Base-by-base conservation (phyloP, 2,329 filamentous ascomycete genomes). In the Penicillium crustosum region DNA sequence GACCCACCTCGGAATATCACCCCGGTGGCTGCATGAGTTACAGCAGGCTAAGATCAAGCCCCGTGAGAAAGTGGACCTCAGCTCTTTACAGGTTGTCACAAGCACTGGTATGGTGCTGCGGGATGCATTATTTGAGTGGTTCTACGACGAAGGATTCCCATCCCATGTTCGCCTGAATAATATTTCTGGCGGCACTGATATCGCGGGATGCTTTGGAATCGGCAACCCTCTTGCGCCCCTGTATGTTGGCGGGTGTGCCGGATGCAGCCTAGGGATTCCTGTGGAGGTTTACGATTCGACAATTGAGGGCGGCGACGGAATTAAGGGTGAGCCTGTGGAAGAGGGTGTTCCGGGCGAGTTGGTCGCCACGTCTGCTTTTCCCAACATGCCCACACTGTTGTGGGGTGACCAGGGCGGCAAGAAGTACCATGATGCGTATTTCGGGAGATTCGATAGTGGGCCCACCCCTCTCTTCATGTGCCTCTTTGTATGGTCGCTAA, bases 81-180 rank as follows among this genome's bases (percentile, higher is more conserved):
- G 82, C 8, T 75, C 73, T 6, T 77, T 95, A 27, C 77, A 78
- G 29, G 73, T 79, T 3, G 89, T 93, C 31, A 86, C 82, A 0
- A 88, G 84, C 52, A 95, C 91, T 0, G 91, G 91, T 4, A 93
- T 93, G 89, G 90, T 94, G 0, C 80, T 94, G 3, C 85, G 89
- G 0, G 86, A 92, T 49, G 83, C 88, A 39, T 78, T 91, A 35
- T 93, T 92, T 68, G 86, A 91, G 69, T 95, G 91, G 90, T 86
- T 88, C 73, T 87, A 93, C 70, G 87, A 91, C 63, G 76, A 79
- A 8, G 89, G 81, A 0, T 95, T 95, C 70, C 88, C 89, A 0
- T 60, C 78, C 0, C 77, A 80, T 45, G 83, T 87, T 0, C 89
- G 91, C 25, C 78, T 95, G 2, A 66, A 70, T 49, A 72, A 71